phyloP scores from a whole-genome alignment of 73 alveolate genomes.

The Paramecium sonneborni region DNA sequence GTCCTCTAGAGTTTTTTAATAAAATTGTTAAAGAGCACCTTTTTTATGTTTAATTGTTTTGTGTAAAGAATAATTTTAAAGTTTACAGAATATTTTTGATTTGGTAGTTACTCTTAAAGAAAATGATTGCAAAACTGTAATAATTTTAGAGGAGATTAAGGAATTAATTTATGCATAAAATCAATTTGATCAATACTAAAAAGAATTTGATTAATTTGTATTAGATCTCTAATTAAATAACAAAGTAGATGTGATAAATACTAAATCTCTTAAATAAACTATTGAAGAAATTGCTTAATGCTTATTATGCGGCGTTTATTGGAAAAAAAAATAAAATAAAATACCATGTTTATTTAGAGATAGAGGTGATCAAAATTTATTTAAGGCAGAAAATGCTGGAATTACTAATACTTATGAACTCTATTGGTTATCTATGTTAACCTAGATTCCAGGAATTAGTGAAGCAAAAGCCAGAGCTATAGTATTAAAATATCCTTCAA shows the following conservation, averaged over 20 bases:
- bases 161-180: neutral
- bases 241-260: neutral
- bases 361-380: neutral
- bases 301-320: neutral
- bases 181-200: neutral
- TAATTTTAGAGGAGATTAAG: neutral
- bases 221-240: constrained; percentile 4
- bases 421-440: neutral
- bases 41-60: neutral
- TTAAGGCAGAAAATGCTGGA: too few species aligned
- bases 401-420: neutral
- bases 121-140: neutral
- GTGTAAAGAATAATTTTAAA: neutral
- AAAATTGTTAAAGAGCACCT: neutral
- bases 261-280: neutral
- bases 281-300: neutral
- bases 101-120: neutral
- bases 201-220: neutral
- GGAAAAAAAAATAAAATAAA: neutral
- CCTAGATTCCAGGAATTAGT: neutral
- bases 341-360: neutral
- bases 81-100: neutral
- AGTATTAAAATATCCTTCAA: neutral
- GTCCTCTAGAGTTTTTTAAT: neutral
- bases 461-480: neutral